Evolutionary conservation across 495 filamentous ascomycete species (phyloP), one percentile per base, ranked within the genome.

Genomic region (Penicillium turbatum): DNA sequence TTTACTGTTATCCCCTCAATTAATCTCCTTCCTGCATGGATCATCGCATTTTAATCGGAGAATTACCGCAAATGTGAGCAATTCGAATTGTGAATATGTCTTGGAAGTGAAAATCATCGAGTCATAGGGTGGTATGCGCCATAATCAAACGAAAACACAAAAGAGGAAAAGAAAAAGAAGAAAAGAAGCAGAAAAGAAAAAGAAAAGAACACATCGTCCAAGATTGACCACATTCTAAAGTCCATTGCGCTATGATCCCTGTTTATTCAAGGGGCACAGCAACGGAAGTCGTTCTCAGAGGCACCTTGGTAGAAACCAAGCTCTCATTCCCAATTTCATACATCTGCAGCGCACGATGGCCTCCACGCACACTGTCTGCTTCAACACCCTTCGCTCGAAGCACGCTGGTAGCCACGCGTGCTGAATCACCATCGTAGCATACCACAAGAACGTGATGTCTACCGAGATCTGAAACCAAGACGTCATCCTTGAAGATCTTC

Each of bases 391-490:
- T 75, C 3, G 75, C 76, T 37, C 79, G 68, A 39, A 83, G 64
- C 27, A 79, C 73, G 53, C 75, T 77, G 11, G 78, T 75, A n/a
- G 74, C 79, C 29, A 82, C 67, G 30, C 77, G 68, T 26, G 77
- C 75, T 15, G 75, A 77, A 40, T 82, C 77, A 6, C 80, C 80
- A 50, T 79, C 69, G 40, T 80, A 77, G 53, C 79, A 81, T 30
- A 81, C 66, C 8, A 82, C 57, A 47, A 81, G 56, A 43, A 81
- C 67, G 46, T 62, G 67, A 38, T 69, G 64, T 8, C 55, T 39
- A 17, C 67, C 43, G 15, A 75, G 60, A 5, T 60, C 55, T 2
- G 59, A 42, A 13, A 76, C 24, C 6, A 63, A 49, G 30, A 52
- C 57, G 11, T 54, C 54, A 3, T 67, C 56, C 2, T 45, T 55